Evolutionary conservation across 345 rosid genomes (phyloP), one percentile per base, ranked within the genome.

Genomic region (Dimocarpus longan): DNA sequence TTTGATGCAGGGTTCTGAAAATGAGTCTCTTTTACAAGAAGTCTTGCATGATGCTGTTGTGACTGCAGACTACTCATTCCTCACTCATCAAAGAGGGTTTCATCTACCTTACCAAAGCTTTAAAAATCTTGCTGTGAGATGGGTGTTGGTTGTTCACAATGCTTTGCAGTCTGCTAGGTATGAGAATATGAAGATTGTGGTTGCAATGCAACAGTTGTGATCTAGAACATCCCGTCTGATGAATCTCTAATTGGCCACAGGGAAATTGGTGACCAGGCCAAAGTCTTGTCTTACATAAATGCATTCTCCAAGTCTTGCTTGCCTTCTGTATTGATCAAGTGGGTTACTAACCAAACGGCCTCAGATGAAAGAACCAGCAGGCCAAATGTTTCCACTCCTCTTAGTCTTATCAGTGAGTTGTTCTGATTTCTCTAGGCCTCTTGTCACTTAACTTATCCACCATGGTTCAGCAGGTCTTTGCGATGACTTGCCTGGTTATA

Each of bases 331-430:
- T 81, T 92, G 89, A 80, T 90, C 67, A 84, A 87, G 78, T 92
- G 90, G 92, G 88, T 89, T 40, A 81, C 76, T 52, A 68, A 77
- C 76, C 90, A 90, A 79, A 87, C 81, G 73, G 87, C 82, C 80
- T 73, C 81, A n/a, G 81, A 76, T 70, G 80, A 74, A 39, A 78
- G 83, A 80, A 86, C 76, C 72, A 77, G 84, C 79, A 28, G 74
- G 32, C 87, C 85, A 48, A 75, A 70, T 68, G 73, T 81, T 79
- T 81, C 82, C 48, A 79, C 86, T 76, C 93, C 94, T 21, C 59
- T 83, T 19, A 81, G 89, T 62, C 87, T 94, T 80, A 87, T 89
- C 67, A 88, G 97, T 94, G 86, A 91, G 92, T 84, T 80, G 66
- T 78, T 80, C 46, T 26, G 57, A 67, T 64, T 79, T 71, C 81